Evolutionary conservation across 2,329 filamentous ascomycete genomes (phyloP).

Genomic region (Aaosphaeria pasadenensis): DNA sequence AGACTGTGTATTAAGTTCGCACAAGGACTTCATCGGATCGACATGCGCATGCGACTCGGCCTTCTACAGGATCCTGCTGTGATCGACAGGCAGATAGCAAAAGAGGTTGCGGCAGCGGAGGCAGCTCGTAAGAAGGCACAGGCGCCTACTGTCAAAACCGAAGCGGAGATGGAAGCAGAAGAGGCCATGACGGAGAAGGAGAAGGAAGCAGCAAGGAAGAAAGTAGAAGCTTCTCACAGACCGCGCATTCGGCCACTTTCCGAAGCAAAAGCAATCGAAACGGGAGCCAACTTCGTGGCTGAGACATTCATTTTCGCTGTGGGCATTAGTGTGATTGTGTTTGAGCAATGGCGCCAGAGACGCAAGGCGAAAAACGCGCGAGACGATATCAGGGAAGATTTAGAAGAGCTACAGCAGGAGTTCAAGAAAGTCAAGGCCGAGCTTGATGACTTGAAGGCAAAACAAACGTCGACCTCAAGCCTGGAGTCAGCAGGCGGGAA

Average conservation of each 20-base stretch:
- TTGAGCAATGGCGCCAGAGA: constrained; percentile 60
- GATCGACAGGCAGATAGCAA: constrained; percentile 50
- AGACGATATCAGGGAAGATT: constrained; percentile 58
- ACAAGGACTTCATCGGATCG: constrained; percentile 61
- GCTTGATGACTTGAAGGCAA: constrained; percentile 40
- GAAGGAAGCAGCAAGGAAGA: constrained; percentile 48
- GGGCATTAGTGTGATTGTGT: constrained; percentile 60
- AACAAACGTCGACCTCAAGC: constrained; percentile 20
- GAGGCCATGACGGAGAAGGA: constrained; percentile 48
- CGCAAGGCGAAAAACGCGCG: constrained; percentile 59
- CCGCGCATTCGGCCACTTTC: constrained; percentile 62
- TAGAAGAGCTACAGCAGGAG: constrained; percentile 56
- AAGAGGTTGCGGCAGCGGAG: constrained; percentile 55
- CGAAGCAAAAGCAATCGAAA: constrained; percentile 66
- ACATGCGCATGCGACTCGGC: constrained; percentile 67
- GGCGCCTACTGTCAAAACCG: constrained; percentile 60
- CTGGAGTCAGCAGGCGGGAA: constrained; percentile 6
- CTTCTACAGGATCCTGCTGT: constrained; percentile 61
- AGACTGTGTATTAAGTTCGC: constrained; percentile 60
- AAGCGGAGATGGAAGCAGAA: constrained; percentile 57
- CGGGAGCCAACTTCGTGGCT: constrained; percentile 66
- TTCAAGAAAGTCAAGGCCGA: constrained; percentile 37
- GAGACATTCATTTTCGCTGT: constrained; percentile 66
- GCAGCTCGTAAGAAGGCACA: constrained; percentile 51
- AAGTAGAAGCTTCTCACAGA: constrained; percentile 36